phyloP scores from a whole-genome alignment of 345 rosid genomes.

The Mangifera indica region DNA sequence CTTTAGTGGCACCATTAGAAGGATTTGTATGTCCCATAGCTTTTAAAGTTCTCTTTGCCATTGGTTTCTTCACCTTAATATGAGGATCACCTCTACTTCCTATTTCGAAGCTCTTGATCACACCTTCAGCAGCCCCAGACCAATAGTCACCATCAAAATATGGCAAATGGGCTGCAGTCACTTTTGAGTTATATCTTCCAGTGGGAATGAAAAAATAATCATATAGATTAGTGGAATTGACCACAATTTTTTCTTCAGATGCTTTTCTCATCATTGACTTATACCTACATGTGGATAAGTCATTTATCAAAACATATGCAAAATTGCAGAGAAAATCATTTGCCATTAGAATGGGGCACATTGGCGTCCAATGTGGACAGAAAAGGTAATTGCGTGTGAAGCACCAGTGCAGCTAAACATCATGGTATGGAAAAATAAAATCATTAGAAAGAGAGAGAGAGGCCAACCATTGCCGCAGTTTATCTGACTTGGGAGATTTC shows the following conservation, averaged over 20 bases:
- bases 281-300: constrained; percentile 57
- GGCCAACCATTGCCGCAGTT: constrained; percentile 89
- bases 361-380: not conserved
- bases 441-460: constrained; percentile 7
- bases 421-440: not conserved
- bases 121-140: constrained; percentile 99
- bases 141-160: constrained; percentile 99
- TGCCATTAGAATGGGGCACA: not conserved
- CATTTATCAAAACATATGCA: constrained; percentile 12
- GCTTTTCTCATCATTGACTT: constrained; percentile 88
- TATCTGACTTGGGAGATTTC: constrained; percentile 97
- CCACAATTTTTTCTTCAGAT: constrained; percentile 76
- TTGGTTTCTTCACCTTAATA: constrained; percentile 71
- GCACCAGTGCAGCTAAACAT: not conserved
- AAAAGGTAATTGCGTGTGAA: constrained; percentile 23
- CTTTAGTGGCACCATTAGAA: constrained; percentile 41
- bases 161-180: constrained; percentile 96
- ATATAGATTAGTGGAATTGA: constrained; percentile 71
- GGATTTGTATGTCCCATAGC: constrained; percentile 43
- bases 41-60: constrained; percentile 55
- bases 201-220: constrained; percentile 84
- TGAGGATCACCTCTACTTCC: constrained; percentile 22
- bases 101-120: constrained; percentile 63
- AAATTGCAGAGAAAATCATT: not conserved
- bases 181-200: constrained; percentile 89